Evolutionary conservation across 2,329 filamentous ascomycete species (phyloP).

Genomic region (Sporothrix curviconia): DNA sequence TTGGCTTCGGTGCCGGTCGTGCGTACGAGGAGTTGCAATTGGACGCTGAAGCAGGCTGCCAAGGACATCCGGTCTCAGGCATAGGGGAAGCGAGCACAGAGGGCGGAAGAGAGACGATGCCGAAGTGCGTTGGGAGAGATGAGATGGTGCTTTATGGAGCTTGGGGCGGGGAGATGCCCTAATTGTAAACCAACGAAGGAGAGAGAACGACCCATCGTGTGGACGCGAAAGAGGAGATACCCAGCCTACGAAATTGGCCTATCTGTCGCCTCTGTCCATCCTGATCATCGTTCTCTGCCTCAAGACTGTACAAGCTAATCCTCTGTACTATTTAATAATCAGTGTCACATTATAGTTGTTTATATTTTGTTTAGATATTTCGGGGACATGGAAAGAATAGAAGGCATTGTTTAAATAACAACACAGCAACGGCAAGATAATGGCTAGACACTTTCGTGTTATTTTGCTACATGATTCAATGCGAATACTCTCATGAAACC

Average conservation of each 20-base stretch:
- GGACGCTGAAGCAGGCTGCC: constrained; percentile 58
- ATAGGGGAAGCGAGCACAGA: constrained; percentile 23
- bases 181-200: constrained; percentile 3
- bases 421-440: background rate
- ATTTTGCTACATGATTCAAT: background rate
- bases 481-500: too few relatives aligned
- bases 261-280: too few relatives aligned
- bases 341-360: background rate
- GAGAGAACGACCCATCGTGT: background rate
- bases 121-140: background rate
- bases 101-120: background rate
- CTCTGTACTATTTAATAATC: background rate
- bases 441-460: background rate
- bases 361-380: constrained; percentile 1
- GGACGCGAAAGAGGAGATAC: background rate
- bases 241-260: too few relatives aligned
- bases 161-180: background rate
- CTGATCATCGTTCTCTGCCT: background rate
- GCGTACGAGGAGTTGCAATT: constrained; percentile 99
- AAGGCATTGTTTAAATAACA: background rate
- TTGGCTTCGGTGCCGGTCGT: constrained; percentile 90
- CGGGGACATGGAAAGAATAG: background rate
- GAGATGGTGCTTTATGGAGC: background rate
- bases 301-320: background rate
- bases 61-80: constrained; percentile 50